A percentile compares a stretch with the other conserved stretches of the same genome.
phyloP scores from a whole-genome alignment of 2,329 filamentous ascomycete species.

The Drechmeria coniospora region DNA sequence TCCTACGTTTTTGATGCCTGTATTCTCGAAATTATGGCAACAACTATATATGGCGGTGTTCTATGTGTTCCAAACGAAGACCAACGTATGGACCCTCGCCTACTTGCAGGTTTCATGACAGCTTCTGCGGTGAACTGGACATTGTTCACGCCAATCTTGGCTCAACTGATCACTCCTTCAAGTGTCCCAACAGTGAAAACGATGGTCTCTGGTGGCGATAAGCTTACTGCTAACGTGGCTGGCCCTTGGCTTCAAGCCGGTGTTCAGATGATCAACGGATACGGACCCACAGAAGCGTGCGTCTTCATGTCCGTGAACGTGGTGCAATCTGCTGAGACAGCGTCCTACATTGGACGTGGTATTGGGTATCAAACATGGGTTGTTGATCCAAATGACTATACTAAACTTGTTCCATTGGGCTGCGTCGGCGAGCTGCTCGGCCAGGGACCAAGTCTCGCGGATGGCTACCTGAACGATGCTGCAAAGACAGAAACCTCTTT shows the following conservation, averaged over 20 bases:
- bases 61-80: conserved; percentile 2
- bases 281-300: conserved; percentile 2
- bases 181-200: background rate
- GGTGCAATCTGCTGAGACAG: background rate
- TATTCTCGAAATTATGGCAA: conserved; percentile 1
- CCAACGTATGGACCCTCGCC: conserved; percentile 1
- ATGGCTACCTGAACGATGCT: background rate
- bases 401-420: background rate
- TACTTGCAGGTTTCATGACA: background rate
- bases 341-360: background rate
- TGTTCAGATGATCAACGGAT: conserved; percentile 1
- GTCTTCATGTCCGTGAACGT: background rate
- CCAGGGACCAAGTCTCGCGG: background rate
- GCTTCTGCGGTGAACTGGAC: background rate
- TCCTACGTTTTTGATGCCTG: conserved; percentile 34
- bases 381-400: background rate
- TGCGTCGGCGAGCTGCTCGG: background rate
- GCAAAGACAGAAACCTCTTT: background rate
- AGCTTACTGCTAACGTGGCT: background rate
- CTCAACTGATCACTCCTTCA: background rate
- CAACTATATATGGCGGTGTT: background rate
- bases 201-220: background rate
- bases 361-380: background rate
- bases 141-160: background rate
- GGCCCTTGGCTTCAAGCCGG: background rate